These are phyloP conservation scores for Flaveria trinervia DNA, from an alignment of 129 eudicot genomes.

Conservation along the genomic window DNA sequence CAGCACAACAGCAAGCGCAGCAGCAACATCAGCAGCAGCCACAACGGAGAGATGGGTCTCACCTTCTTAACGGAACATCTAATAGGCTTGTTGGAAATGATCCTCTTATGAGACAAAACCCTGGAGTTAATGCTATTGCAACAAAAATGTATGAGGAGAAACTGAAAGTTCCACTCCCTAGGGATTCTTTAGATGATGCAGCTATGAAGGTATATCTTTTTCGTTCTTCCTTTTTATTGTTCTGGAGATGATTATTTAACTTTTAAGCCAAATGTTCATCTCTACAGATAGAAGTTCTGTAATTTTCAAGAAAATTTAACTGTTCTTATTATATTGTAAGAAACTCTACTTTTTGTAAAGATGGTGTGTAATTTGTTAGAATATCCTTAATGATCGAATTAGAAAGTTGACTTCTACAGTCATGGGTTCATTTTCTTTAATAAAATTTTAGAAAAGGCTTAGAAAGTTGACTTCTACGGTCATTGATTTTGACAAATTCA, in stretches of 20 bases:
- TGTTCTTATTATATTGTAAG: neutral
- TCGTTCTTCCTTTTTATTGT: neutral
- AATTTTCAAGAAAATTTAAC: neutral
- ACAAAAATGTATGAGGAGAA: constrained; percentile 94
- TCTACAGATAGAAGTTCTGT: neutral
- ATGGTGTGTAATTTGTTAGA: neutral
- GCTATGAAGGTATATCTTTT: constrained; percentile 68
- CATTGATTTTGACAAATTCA: neutral
- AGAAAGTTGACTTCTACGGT: neutral
- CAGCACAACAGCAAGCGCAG: constrained; percentile 60
- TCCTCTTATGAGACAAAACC: constrained; percentile 74
- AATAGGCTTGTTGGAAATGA: constrained; percentile 85
- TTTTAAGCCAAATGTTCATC: neutral
- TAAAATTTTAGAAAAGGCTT: neutral
- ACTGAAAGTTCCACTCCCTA: constrained; percentile 59
- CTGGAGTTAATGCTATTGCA: constrained; percentile 88
- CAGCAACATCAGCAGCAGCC: constrained; percentile 77
- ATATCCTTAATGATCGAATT: neutral
- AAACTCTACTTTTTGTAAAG: neutral
- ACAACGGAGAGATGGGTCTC: constrained; percentile 84
- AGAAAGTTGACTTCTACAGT: neutral
- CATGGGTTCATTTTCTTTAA: neutral
- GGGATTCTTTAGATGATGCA: constrained; percentile 71
- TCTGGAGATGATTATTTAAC: neutral
- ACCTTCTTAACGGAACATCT: constrained; percentile 68